These are phyloP conservation scores for Crithidia acanthocephali DNA, from an alignment of 208 protist species.

Conservation along the genomic window DNA sequence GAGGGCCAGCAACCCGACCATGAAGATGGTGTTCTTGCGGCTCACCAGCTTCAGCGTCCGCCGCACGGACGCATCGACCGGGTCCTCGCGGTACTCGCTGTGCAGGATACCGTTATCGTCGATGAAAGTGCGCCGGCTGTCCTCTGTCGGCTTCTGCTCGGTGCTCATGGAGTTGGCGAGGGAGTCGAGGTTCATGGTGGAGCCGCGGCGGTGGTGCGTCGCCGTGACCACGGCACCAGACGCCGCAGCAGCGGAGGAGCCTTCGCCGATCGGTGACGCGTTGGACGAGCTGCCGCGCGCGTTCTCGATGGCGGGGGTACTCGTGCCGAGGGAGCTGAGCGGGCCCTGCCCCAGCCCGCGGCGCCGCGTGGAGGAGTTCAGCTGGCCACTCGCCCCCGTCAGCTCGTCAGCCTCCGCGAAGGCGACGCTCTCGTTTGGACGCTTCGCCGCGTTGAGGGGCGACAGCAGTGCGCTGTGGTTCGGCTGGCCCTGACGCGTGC, in stretches of 20 bases:
- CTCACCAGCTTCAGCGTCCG: constrained; percentile 31
- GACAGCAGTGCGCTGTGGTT: neutral
- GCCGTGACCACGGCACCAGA: neutral
- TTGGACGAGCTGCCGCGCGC: neutral
- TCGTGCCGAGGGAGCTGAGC: neutral
- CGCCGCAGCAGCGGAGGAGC: neutral
- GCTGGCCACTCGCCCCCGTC: neutral
- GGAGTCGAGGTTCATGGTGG: neutral
- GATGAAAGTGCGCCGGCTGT: neutral
- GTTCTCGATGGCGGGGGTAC: neutral
- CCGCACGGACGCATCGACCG: constrained; percentile 1
- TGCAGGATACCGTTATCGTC: constrained; percentile 18
- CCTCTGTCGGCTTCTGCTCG: neutral
- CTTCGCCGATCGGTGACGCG: neutral
- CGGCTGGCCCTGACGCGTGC: constrained; percentile 1
- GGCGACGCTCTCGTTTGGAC: neutral
- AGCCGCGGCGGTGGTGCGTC: neutral
- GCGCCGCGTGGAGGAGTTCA: constrained; percentile 5
- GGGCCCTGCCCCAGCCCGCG: neutral
- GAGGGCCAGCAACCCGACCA: constrained; percentile 28
- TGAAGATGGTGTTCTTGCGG: constrained; percentile 34
- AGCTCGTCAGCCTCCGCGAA: constrained; percentile 7
- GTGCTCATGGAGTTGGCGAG: constrained; percentile 4
- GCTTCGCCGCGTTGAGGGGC: neutral
- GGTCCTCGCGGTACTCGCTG: constrained; percentile 15